These are phyloP conservation scores for Lactarius vividus DNA, from an alignment of 768 basidiomycete species.

Conservation along the genomic window DNA sequence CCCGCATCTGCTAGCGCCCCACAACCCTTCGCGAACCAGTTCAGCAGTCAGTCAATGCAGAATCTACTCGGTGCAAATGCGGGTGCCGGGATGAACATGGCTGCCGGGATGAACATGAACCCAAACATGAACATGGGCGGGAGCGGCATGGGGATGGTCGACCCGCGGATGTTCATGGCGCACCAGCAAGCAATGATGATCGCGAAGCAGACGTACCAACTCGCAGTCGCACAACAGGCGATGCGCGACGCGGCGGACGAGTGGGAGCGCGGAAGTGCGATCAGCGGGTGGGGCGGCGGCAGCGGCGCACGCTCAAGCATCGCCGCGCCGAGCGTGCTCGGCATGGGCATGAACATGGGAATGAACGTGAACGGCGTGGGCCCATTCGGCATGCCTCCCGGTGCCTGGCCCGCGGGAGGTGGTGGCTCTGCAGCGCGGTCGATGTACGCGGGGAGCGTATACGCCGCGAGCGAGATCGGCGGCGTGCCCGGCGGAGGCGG, in stretches of 20 bases:
- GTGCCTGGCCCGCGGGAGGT: constrained; percentile 41
- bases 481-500: constrained; percentile 34
- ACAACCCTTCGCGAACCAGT: constrained; percentile 31
- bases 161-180: constrained; percentile 46
- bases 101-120: constrained; percentile 3
- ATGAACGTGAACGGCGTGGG: constrained; percentile 23
- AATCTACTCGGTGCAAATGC: constrained; percentile 45
- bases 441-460: constrained; percentile 67
- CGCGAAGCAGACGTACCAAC: constrained; percentile 88
- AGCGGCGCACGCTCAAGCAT: constrained; percentile 31
- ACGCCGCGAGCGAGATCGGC: constrained; percentile 47
- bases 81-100: neutral
- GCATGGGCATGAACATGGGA: constrained; percentile 37
- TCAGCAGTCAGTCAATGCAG: constrained; percentile 40
- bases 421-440: constrained; percentile 40
- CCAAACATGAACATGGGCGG: constrained; percentile 17
- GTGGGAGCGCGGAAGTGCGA: constrained; percentile 78
- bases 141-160: constrained; percentile 15
- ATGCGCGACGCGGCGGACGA: constrained; percentile 87
- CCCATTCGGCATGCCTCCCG: constrained; percentile 31
- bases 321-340: constrained; percentile 33
- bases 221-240: constrained; percentile 88
- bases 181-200: constrained; percentile 86
- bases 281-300: constrained; percentile 32
- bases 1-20: constrained; percentile 16